Evolutionary conservation across 2,329 filamentous ascomycete species (phyloP).

Genomic region (Orbilia brochopaga): DNA sequence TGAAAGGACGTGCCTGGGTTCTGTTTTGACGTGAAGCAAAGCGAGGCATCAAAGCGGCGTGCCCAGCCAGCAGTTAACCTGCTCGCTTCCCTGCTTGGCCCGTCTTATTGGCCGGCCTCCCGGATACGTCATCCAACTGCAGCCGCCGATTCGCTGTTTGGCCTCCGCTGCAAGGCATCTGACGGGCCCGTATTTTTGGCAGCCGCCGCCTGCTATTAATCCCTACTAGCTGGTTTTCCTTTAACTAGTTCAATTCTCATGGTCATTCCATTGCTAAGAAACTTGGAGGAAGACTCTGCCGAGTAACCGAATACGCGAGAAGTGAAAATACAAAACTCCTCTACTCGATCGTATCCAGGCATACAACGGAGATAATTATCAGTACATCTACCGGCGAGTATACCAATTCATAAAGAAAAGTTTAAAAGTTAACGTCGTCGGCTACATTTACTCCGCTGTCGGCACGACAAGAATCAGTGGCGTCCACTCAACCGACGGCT

Average conservation of each 20-base stretch:
- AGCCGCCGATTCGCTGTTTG: background rate
- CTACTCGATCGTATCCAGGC: too few relatives aligned
- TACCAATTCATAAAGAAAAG: too few relatives aligned
- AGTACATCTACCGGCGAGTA: too few relatives aligned
- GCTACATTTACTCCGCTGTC: background rate
- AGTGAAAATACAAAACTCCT: too few relatives aligned
- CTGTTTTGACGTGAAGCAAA: background rate
- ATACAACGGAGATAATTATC: too few relatives aligned
- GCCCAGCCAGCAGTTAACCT: background rate
- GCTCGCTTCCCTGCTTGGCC: background rate
- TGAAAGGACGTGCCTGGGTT: background rate
- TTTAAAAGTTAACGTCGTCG: background rate
- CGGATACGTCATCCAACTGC: background rate
- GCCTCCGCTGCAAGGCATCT: background rate
- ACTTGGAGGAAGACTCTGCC: too few relatives aligned
- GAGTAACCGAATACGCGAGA: too few relatives aligned
- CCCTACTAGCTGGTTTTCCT: background rate
- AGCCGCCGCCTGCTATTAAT: background rate
- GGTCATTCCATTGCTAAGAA: too few relatives aligned
- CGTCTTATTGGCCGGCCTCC: background rate
- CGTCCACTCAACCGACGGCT: background rate
- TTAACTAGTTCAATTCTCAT: too few relatives aligned
- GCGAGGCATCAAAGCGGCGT: background rate
- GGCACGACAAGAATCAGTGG: background rate
- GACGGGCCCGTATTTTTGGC: conserved; percentile 1